phyloP scores from a whole-genome alignment of 2,329 filamentous ascomycete genomes.

The Teratosphaeria nubilosa region DNA sequence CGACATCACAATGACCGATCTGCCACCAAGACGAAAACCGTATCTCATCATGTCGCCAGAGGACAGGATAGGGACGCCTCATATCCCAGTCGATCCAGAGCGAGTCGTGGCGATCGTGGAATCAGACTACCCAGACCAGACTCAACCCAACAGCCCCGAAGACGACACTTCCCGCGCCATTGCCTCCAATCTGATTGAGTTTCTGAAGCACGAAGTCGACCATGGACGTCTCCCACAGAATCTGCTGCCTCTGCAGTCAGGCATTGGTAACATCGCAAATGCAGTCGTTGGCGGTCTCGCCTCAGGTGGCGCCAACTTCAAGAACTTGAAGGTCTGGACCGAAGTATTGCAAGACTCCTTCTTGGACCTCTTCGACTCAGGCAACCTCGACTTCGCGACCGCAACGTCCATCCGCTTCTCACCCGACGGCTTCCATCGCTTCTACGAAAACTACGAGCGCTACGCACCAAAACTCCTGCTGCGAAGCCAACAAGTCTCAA shows the following conservation, averaged over 20 bases:
- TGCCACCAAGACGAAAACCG: conserved; percentile 71
- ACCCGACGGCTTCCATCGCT: conserved; percentile 80
- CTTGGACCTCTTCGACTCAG: conserved; percentile 83
- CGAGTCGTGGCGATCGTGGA: conserved; percentile 78
- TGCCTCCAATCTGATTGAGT: conserved; percentile 70
- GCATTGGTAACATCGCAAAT: conserved; percentile 89
- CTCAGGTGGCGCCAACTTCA: conserved; percentile 64
- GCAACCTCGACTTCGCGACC: conserved; percentile 79
- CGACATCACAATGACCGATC: conserved; percentile 82
- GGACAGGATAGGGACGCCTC: conserved; percentile 73
- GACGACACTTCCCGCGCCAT: conserved; percentile 65
- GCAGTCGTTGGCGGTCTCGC: conserved; percentile 77
- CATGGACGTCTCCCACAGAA: conserved; percentile 67
- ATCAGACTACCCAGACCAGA: conserved; percentile 70
- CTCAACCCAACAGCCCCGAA: conserved; percentile 63
- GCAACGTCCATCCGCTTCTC: conserved; percentile 86
- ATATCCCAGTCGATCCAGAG: conserved; percentile 75
- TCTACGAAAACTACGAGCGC: conserved; percentile 74
- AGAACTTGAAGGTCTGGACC: conserved; percentile 84
- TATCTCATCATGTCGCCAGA: conserved; percentile 78
- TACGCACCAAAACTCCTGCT: conserved; percentile 77
- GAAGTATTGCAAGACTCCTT: conserved; percentile 90
- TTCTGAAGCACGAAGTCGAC: conserved; percentile 74
- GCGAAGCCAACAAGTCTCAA: conserved; percentile 78
- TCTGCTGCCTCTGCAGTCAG: conserved; percentile 72